Conservation (phyloP, 148 eudicot species). For the Rhododendron williamsianum region DNA sequence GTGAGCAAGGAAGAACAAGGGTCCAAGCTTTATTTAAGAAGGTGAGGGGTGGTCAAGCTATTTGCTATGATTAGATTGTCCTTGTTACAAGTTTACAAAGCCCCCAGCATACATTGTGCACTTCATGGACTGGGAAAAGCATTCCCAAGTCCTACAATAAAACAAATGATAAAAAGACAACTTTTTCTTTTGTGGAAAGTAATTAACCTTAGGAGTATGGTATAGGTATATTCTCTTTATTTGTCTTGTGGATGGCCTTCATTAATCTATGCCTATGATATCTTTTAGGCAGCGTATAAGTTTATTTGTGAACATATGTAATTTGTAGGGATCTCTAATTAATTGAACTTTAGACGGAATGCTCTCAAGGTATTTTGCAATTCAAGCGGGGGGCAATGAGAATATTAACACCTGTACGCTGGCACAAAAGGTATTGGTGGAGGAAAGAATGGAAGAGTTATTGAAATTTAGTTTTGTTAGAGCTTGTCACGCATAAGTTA, state of each 20-base stretch:
- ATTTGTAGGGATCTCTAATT: neutral
- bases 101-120: neutral
- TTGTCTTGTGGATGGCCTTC: neutral
- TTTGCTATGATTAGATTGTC: neutral
- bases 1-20: neutral
- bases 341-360: neutral
- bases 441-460: neutral
- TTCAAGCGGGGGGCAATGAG: neutral
- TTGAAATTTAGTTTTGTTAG: neutral
- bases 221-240: neutral
- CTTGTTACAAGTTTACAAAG: neutral
- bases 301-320: neutral
- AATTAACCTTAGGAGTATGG: neutral
- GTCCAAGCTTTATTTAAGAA: neutral
- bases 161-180: neutral
- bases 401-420: neutral
- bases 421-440: neutral
- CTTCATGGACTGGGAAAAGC: neutral
- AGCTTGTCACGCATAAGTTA: neutral
- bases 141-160: neutral
- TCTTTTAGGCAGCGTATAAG: neutral
- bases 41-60: neutral
- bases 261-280: neutral
- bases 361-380: neutral
- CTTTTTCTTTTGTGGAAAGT: neutral